Conservation (phyloP, 164 flowering plant species). For the Vitis cinerea region DNA sequence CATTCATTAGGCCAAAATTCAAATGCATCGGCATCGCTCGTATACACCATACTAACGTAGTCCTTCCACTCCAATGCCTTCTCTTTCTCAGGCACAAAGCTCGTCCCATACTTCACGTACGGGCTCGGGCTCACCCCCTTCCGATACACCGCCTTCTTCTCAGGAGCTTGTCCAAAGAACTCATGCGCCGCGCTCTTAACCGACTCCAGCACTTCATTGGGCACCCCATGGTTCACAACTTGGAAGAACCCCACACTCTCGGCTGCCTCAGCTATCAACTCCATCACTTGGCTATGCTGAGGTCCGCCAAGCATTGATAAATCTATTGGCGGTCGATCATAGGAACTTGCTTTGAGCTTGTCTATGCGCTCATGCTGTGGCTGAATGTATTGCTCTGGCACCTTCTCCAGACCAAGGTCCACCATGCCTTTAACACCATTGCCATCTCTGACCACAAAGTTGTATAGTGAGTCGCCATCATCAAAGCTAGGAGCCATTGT, state of each 20-base stretch:
- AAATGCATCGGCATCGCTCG: constrained; percentile 37
- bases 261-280: constrained; percentile 26
- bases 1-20: constrained; percentile 38
- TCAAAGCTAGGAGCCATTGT: too few relatives aligned
- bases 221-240: constrained; percentile 46
- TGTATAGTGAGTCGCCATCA: too few relatives aligned
- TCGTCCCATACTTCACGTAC: constrained; percentile 37
- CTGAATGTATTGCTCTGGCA: constrained; percentile 33
- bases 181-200: constrained; percentile 31
- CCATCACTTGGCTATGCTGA: constrained; percentile 23
- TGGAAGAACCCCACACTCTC: constrained; percentile 48
- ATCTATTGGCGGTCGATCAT: constrained; percentile 24
- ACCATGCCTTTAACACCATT: constrained; percentile 46
- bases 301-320: constrained; percentile 33
- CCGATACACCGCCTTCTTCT: constrained; percentile 26
- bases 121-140: constrained; percentile 34
- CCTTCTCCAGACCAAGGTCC: constrained; percentile 29
- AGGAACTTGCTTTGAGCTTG: constrained; percentile 3
- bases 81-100: constrained; percentile 50
- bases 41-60: constrained; percentile 35
- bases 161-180: constrained; percentile 23
- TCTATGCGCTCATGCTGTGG: constrained; percentile 32
- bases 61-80: constrained; percentile 54
- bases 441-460: constrained; percentile 15
- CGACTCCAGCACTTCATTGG: constrained; percentile 33